Conservation (phyloP, 2,329 filamentous ascomycete genomes). For the Colletotrichum incanum region DNA sequence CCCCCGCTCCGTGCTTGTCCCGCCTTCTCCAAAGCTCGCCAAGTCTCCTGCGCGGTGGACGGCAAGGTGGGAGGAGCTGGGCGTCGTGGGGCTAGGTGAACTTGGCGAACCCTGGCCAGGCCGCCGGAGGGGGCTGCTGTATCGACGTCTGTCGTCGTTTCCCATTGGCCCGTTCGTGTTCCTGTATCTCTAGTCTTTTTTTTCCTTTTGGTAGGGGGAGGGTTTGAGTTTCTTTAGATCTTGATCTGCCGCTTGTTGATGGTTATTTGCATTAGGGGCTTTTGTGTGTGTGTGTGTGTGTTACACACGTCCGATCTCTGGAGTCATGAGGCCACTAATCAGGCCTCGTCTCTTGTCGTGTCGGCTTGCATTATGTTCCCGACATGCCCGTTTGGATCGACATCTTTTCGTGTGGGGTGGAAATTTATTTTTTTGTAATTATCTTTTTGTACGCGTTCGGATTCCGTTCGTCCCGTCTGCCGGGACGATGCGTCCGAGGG, state of each 20-base stretch:
- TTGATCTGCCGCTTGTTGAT: background rate
- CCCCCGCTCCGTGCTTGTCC: background rate
- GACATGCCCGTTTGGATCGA: background rate
- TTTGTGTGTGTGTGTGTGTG: background rate
- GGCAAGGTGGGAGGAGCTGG: background rate
- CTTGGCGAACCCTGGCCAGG: background rate
- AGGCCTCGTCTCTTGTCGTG: background rate
- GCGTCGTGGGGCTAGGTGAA: background rate
- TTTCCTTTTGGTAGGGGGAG: too few species aligned
- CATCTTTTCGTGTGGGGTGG: background rate
- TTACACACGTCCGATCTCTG: background rate
- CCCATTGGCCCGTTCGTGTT: background rate
- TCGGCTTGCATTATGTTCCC: background rate
- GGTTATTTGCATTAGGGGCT: background rate
- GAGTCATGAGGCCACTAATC: background rate
- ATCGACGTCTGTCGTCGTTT: background rate
- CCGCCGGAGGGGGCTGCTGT: too few species aligned
- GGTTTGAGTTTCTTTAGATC: background rate
- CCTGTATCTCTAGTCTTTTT: background rate
- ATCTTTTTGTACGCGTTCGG: background rate
- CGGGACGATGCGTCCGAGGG: background rate
- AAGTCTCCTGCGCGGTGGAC: constrained; percentile 5
- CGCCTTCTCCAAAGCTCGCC: background rate
- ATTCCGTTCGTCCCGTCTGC: background rate
- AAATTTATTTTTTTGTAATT: too few species aligned